These are phyloP conservation scores for Xerocomellus chrysenteron DNA, from an alignment of 768 basidiomycete genomes.

Conservation along the genomic window DNA sequence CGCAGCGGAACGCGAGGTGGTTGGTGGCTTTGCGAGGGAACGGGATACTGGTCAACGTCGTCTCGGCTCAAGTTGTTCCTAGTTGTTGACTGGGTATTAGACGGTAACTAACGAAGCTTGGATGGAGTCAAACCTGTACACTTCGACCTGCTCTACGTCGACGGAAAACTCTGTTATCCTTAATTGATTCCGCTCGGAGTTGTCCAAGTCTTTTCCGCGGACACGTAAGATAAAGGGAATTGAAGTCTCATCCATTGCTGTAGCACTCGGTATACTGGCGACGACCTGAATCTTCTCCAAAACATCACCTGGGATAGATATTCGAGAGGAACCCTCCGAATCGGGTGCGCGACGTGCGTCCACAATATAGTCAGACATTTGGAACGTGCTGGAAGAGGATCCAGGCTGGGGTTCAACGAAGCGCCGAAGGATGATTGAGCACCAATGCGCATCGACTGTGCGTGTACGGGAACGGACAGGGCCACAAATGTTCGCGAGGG, in stretches of 20 bases:
- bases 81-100: constrained; percentile 7
- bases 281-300: constrained; percentile 64
- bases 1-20: constrained; percentile 64
- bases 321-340: constrained; percentile 7
- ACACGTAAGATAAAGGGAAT: constrained; percentile 62
- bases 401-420: constrained; percentile 45
- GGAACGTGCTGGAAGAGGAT: constrained; percentile 28
- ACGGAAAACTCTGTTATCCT: constrained; percentile 55
- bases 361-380: constrained; percentile 44
- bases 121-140: constrained; percentile 52
- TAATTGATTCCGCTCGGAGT: constrained; percentile 51
- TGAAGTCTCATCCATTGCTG: constrained; percentile 44
- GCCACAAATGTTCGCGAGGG: constrained; percentile 53
- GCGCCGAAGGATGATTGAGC: constrained; percentile 50
- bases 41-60: constrained; percentile 48
- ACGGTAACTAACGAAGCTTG: background rate
- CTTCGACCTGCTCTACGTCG: constrained; percentile 63
- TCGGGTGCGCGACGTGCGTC: constrained; percentile 33
- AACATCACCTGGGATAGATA: constrained; percentile 50
- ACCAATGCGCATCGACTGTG: constrained; percentile 39
- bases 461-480: constrained; percentile 50
- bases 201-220: constrained; percentile 51
- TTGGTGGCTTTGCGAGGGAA: constrained; percentile 56
- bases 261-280: constrained; percentile 57
- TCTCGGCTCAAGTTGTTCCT: constrained; percentile 44